Base-by-base conservation (phyloP, 352 stramenopile genomes). In the Phytophthora vignae region DNA sequence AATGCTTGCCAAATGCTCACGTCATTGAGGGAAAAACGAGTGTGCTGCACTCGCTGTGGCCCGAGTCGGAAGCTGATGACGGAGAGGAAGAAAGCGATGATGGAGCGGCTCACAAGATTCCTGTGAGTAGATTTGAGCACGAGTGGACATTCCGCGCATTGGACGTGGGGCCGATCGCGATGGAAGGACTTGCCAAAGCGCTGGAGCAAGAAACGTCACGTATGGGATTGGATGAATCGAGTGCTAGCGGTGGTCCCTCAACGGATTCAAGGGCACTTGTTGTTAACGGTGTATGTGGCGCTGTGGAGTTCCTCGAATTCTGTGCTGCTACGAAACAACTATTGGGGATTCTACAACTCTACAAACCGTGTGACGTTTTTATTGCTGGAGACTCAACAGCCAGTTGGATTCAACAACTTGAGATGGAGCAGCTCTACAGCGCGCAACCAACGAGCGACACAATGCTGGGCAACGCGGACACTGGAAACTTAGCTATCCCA, bases 111-210 rank as follows among this genome's bases (percentile, higher is more conserved):
- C 48, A 58, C 25, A 68, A 40, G 7, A 17, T 27, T 50, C 22
- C 40, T 19, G 19, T 46, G 5, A 56, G 74, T 11, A 58, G 25
- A 17, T 82, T 85, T 55, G 75, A 79, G 29, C 61, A 83, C 14
- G 84, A 92, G 25, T 94, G 87, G 84, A 91, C 76, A 6, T 77
- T 74, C 21, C 80, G 84, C 10, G 79, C 79, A n/a, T 85, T 91
- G 49, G 87, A 94, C 38, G 59, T 94, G 25, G 87, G 87, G 1
- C 82, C 87, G 2, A 65, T 67, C 6, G 90, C 87, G 1, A 88
- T 81, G 48, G 5, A 76, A 4, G 27, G 74, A 2, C 70, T 94
- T 19, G n/a, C 77, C 10, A 58, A 42, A 27, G 7, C 36, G n/a
- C n/a, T 71, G 5, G 33, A 36, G 15, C 52, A 8, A 36, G 33